Base-by-base conservation (phyloP, 2,329 filamentous ascomycete genomes). In the Aaosphaeria pasadenensis region DNA sequence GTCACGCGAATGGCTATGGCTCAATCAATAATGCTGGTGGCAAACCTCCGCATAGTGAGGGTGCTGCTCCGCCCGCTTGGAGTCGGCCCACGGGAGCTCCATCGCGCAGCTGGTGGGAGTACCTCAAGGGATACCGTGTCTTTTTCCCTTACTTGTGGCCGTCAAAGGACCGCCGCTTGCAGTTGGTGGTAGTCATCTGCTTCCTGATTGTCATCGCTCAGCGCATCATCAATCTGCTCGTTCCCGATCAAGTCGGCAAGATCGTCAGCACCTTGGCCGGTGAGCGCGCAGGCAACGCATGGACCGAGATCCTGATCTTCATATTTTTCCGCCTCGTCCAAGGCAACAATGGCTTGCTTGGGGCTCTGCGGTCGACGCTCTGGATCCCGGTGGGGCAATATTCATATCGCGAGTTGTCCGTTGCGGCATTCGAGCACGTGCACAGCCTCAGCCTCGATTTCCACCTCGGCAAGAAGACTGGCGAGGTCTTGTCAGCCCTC, bases 81-180 rank as follows among this genome's bases (percentile, higher is more conserved):
- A 95, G 95, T 69, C 87, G 92, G 58, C 91, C 91, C 2, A 87
- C 87, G 35, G 92, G 89, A 55, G 82, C 90, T 6, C 91, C 90
- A 3, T 88, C 88, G 58, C 90, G 88, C 57, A 94, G 86, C 45
- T 99, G 94, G 94, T 95, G 88, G 84, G 91, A 97, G 66, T 99
- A 99, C 69, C 76, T 96, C 51, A 85, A 87, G 54, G 91, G 92
- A 41, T 99, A 97, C 70, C 88, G 87, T 9, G 78, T 96, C 44
- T 96, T 99, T 72, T 95, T 97, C 67, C 92, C 91, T 0, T 99
- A 97, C 66, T 82, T 97, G 49, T 99, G 94, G 94, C 94, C 94
- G 1, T 87, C 85, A 61, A 92, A 92, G 63, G 85, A 89, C 44
- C 74, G 78, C 35, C 80, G 77, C 54, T 77, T 99, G 47, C 87